Evolutionary conservation across 208 protist genomes (phyloP), one percentile per base, ranked within the genome.

Genomic region (Crithidia mellificae): DNA sequence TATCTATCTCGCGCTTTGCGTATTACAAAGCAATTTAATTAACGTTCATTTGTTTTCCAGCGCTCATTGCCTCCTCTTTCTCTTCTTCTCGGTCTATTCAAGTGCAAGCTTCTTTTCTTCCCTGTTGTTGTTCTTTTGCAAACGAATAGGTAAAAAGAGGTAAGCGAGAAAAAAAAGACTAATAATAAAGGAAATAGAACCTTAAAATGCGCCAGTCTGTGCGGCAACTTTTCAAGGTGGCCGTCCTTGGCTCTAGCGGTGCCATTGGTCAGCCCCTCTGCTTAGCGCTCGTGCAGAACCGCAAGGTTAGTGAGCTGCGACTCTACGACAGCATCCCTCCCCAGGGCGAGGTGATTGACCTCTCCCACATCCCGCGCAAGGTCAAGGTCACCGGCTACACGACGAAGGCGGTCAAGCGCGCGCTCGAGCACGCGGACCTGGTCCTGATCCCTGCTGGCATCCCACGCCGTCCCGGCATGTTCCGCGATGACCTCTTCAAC

Each of bases 261-360:
- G 97, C 96, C 29, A 98, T 99, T 70, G 97, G 97, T 22, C 97
- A 98, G 85, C 94, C 97, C 11, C 88, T 99, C 20, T 93, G 90
- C 7, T 75, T 99, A 50, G 85, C 98, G 15, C 63, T 98, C 62
- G 98, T 98, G 74, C 78, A 80, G 73, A 77, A 80, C 54, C 78
- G 72, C 11, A 75, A 81, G 38, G 90, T 96, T n/a, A 83, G 77
- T 7, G 78, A 87, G 43, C 84, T 98, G 19, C 69, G 77, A 41
- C 80, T 96, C 30, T 97, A 96, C 78, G 93, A 97, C 69, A 66
- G 94, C 34, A 59, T 68, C 25, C 81, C 84, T 29, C 81, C 81
- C 11, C 81, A 78, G 22, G 92, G 94, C 46, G 85, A 96, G 38
- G 94, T 91, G 1, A 81, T 88, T 11, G 94, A 97, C 53, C 78